Percentiles rank a stretch among this genome's conserved stretches.
phyloP scores from a whole-genome alignment of 768 basidiomycete species.

The Rhodosporidiobolus odoratus region DNA sequence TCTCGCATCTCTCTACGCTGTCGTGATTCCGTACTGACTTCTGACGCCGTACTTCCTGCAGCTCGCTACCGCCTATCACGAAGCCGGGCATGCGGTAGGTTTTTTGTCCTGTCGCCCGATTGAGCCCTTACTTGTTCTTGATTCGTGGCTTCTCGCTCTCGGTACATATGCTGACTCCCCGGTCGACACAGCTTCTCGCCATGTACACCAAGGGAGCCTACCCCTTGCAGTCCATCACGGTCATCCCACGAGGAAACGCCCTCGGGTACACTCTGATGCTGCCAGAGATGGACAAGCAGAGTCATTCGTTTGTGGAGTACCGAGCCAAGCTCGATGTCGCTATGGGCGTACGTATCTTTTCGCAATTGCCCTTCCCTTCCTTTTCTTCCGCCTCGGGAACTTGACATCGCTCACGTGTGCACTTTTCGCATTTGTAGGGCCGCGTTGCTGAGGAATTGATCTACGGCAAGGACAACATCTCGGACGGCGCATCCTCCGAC shows the following conservation, averaged over 20 bases:
- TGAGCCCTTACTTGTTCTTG: too few relatives aligned
- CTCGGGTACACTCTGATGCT: conserved; percentile 60
- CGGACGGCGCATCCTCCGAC: conserved; percentile 83
- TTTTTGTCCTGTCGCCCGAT: neutral
- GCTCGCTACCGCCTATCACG: conserved; percentile 86
- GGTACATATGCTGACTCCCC: neutral
- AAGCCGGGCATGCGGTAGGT: conserved; percentile 50
- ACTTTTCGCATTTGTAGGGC: conserved; percentile 57
- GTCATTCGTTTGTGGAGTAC: conserved; percentile 46
- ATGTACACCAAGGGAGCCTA: conserved; percentile 91
- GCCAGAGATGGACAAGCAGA: conserved; percentile 47
- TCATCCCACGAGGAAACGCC: conserved; percentile 90
- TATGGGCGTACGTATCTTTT: conserved; percentile 24
- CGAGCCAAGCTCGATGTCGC: conserved; percentile 43
- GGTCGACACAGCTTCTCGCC: conserved; percentile 55
- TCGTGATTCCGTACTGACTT: too few relatives aligned
- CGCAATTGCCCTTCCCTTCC: neutral
- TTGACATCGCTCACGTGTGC: conserved; percentile 23
- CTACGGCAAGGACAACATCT: conserved; percentile 52
- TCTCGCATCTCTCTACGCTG: too few relatives aligned
- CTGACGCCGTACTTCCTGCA: too few relatives aligned
- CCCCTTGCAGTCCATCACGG: conserved; percentile 84
- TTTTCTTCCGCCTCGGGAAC: neutral
- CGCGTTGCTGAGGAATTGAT: conserved; percentile 78
- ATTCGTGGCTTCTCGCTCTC: too few relatives aligned